Evolutionary conservation across 2,329 filamentous ascomycete genomes (phyloP), one percentile per base, ranked within the genome.

Genomic region (Alternaria gaisen): DNA sequence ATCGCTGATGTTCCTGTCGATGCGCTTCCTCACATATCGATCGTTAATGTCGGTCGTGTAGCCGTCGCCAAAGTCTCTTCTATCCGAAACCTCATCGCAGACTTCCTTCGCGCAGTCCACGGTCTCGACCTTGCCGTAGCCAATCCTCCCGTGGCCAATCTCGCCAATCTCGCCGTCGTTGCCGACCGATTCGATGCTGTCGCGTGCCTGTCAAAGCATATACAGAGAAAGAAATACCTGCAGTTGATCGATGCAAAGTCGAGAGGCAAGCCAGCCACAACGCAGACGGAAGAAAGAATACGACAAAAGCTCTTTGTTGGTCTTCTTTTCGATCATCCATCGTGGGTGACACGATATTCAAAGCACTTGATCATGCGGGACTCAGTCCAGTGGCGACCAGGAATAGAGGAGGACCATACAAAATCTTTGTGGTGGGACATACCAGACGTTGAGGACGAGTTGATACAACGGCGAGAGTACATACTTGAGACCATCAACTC

Each of bases 101-200:
- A 92, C 72, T 86, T 93, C 68, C 79, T 93, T 24, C 82, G 84
- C 18, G 86, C 91, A 18, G 80, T 92, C 18, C 91, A 93, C 72
- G 83, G 83, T 22, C 79, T 80, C 48, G 83, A 86, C 38, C 76
- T 82, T 38, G 78, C 65, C 10, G 77, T 74, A 5, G 53, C 75
- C 2, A 77, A 72, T 2, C 81, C 84, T 20, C 85, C 84, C 16
- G 83, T 91, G 65, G 79, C 85, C 7, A 90, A 90, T 65, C 81
- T 91, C 11, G 86, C 88, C 14, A 90, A 89, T 2, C 80, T 93
- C 41, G 87, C 89, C 41, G 84, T 92, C 53, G 84, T 92, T 57
- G 90, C 90, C 10, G 91, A 93, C 75, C 86, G 90, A 44, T 93
- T 92, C 77, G 89, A 90, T 78, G 90, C 89, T 61, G 78, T 87